Base-by-base conservation (phyloP, 805 yeast species). In the Kazachstania psychrophila region DNA sequence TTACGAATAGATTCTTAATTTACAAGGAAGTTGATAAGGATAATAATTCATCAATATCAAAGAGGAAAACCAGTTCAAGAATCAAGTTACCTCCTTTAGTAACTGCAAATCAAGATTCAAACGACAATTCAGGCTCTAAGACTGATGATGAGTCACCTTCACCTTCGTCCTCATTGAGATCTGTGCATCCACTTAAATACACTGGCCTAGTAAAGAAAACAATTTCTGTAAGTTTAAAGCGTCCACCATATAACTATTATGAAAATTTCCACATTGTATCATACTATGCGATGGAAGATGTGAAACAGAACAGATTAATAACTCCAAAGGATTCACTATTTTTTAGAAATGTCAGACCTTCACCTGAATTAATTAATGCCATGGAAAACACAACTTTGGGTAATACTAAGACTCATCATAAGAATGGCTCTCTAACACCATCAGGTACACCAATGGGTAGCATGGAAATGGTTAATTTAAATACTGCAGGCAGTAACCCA, bases 201-300 rank as follows among this genome's bases (percentile, higher is more conserved):
- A 51, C 56, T 31, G 95, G 95, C 0, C 66, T 88, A 31, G 75
- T 86, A 41, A 88, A 88, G 57, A 86, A 87, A 57, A 84, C 96
- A 0, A 63, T 86, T 42, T 75, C 86, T 1, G 65, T 85, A 18
- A 70, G 76, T n/a, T 58, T 80, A 12, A 57, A 60, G 17, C 36
- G 48, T 16, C 36, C 39, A 73, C 81, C 4, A 62, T 78, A 36
- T 9, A 41, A 41, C 23, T 40, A 36, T 10, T 31, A 31, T 25
- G 44, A 44, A 23, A 38, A 34, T 22, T 33, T 45, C 32, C 96
- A 89, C 52, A 59, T 88, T 38, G 75, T 88, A 3, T 76, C 88
- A 7, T 88, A 88, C 58, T 88, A 85, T 54, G 65, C 72, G 22
- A 79, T 86, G 0, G 73, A 73, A 15, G 95, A 88, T 55, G 92